Evolutionary conservation across 306 rosid species (phyloP).

Genomic region (Astragalus membranaceus): DNA sequence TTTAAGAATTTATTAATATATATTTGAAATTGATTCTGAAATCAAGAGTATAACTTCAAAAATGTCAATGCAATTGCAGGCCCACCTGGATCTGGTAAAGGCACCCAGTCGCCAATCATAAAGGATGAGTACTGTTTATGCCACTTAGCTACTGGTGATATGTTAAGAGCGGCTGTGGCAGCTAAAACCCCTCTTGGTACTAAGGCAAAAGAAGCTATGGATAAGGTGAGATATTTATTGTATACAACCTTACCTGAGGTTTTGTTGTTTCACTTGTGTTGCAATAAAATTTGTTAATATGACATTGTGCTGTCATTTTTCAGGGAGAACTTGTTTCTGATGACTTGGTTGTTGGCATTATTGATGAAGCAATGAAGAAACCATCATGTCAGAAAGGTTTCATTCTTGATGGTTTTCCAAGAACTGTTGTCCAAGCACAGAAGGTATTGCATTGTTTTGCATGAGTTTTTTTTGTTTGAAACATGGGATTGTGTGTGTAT

Average conservation of each 20-base stretch:
- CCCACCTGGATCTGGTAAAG: conserved; percentile 99
- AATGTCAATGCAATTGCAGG: conserved; percentile 60
- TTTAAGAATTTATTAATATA: not conserved
- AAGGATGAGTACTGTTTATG: conserved; percentile 97
- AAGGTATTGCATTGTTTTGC: conserved; percentile 49
- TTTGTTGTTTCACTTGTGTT: not conserved
- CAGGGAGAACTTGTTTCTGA: conserved; percentile 99
- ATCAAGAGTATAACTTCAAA: not conserved
- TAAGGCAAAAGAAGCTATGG: conserved; percentile 98
- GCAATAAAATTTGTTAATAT: conserved; percentile 14
- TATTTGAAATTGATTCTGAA: not conserved
- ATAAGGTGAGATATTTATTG: conserved; percentile 42
- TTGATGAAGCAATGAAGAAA: conserved; percentile 85
- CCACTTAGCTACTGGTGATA: conserved; percentile 98
- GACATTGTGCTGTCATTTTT: conserved; percentile 19
- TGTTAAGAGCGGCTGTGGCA: conserved; percentile 90
- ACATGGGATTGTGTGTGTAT: not conserved
- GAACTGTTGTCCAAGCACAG: conserved; percentile 89
- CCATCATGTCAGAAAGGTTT: conserved; percentile 97
- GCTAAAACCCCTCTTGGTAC: conserved; percentile 94
- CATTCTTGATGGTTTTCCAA: conserved; percentile 95
- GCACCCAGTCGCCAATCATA: conserved; percentile 93
- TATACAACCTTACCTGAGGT: not conserved
- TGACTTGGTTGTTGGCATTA: conserved; percentile 91
- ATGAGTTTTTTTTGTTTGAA: conserved; percentile 14